Base-by-base conservation (phyloP, 805 yeast species). In the Hanseniaspora jakobsenii region DNA sequence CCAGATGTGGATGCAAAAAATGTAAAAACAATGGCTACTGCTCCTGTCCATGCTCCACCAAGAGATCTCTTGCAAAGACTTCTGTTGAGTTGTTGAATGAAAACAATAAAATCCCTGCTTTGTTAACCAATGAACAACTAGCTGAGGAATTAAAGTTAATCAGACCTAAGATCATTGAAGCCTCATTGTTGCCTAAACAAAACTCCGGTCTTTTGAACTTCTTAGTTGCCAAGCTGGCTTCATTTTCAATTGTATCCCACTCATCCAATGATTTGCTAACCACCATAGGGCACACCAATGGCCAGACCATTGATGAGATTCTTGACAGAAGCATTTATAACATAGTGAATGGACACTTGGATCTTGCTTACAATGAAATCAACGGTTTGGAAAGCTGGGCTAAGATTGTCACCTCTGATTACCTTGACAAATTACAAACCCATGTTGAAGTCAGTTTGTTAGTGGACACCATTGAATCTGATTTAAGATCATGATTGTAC, bases 201-300 rank as follows among this genome's bases (percentile, higher is more conserved):
- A 83, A 89, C 57, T 94, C 98, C 21, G 98, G 98, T 57, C 72
- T 91, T 44, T 73, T 89, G 54, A 97, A 95, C 24, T 95, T 91
- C 62, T 61, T 86, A 34, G 72, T 93, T 6, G 87, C 97, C 14
- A 69, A 71, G 52, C 46, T 85, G 7, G 81, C 87, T 58, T 80
- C 94, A 28, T 74, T 72, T 53, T 70, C 87, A 49, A 70, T 89
- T 55, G 71, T 84, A 55, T 70, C 81, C 23, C 91, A 86, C 59
- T 67, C 73, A 49, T 97, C 97, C 36, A 34, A 19, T 13, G 22
- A 34, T n/a, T n/a, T 34, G 75, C 47, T 86, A 93, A 13, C 63
- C 66, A 35, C 94, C 94, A 35, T 76, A 74, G 29, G 47, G 49
- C 53, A 96, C n/a, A n/a, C n/a, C n/a, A n/a, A n/a, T n/a, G n/a